Percentiles rank a stretch among this genome's conserved stretches.
Conservation (phyloP, 345 rosid species). For the Hevea brasiliensis region DNA sequence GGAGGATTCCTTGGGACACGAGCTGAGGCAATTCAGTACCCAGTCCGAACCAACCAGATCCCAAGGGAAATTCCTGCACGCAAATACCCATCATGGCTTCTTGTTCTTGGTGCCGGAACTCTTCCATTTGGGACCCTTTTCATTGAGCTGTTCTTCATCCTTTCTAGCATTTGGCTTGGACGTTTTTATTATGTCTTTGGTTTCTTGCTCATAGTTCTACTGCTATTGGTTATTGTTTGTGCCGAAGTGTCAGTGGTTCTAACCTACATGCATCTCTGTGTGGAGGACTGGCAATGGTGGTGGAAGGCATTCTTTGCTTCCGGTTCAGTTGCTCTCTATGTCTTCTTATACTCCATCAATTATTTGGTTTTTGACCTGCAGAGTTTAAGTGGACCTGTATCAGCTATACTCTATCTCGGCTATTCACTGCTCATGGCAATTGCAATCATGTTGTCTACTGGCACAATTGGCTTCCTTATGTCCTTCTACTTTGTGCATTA, state of each 20-base stretch:
- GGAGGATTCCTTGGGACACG: slow-evolving; percentile 75
- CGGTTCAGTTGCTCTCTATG: slow-evolving; percentile 79
- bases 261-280: slow-evolving; percentile 85
- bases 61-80: slow-evolving; percentile 85
- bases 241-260: slow-evolving; percentile 82
- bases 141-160: slow-evolving; percentile 79
- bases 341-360: slow-evolving; percentile 72
- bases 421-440: slow-evolving; percentile 72
- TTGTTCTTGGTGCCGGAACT: slow-evolving; percentile 85
- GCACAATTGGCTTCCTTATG: slow-evolving; percentile 72
- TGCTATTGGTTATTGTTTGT: slow-evolving; percentile 62
- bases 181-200: slow-evolving; percentile 79
- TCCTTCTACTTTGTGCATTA: slow-evolving; percentile 82
- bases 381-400: slow-evolving; percentile 78
- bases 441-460: slow-evolving; percentile 78
- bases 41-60: slow-evolving; percentile 74
- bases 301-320: slow-evolving; percentile 89
- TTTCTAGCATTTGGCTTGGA: slow-evolving; percentile 86
- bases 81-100: slow-evolving; percentile 84
- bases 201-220: slow-evolving; percentile 66
- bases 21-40: slow-evolving; percentile 62
- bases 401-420: slow-evolving; percentile 73
- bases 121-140: slow-evolving; percentile 79
- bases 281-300: slow-evolving; percentile 93
- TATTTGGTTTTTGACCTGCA: slow-evolving; percentile 76